Evolutionary conservation across 345 rosid genomes (phyloP).

Genomic region (Eucalyptus pumila): DNA sequence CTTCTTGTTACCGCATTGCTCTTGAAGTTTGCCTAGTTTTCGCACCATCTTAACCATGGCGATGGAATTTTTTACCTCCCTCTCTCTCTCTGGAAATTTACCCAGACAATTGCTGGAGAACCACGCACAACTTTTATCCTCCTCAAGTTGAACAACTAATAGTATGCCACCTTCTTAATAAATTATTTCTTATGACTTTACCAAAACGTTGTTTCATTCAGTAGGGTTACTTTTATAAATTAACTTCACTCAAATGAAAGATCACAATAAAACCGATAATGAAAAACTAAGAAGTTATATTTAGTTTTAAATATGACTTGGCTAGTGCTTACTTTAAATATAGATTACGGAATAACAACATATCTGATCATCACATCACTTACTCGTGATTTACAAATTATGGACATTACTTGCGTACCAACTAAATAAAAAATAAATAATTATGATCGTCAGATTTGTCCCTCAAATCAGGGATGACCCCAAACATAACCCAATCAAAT

Average conservation of each 20-base stretch:
- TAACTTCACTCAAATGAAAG: background rate
- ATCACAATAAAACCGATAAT: background rate
- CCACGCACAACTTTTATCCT: background rate
- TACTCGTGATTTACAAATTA: background rate
- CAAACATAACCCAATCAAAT: background rate
- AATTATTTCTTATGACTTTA: background rate
- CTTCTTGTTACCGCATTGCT: background rate
- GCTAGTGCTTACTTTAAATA: background rate
- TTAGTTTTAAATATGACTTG: background rate
- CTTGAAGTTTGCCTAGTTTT: background rate
- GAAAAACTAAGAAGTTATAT: background rate
- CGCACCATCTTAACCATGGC: background rate
- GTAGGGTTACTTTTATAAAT: background rate
- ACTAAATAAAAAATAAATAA: background rate
- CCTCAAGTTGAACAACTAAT: background rate
- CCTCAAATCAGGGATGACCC: background rate
- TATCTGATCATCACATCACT: background rate
- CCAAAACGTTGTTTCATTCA: background rate
- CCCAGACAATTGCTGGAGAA: background rate
- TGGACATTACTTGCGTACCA: background rate
- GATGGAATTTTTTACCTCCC: background rate
- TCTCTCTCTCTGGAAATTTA: background rate
- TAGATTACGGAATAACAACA: background rate
- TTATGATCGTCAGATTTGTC: background rate
- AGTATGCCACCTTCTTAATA: background rate